Base-by-base conservation (phyloP, 2,329 filamentous ascomycete species). In the Ceratocystis albifundus region DNA sequence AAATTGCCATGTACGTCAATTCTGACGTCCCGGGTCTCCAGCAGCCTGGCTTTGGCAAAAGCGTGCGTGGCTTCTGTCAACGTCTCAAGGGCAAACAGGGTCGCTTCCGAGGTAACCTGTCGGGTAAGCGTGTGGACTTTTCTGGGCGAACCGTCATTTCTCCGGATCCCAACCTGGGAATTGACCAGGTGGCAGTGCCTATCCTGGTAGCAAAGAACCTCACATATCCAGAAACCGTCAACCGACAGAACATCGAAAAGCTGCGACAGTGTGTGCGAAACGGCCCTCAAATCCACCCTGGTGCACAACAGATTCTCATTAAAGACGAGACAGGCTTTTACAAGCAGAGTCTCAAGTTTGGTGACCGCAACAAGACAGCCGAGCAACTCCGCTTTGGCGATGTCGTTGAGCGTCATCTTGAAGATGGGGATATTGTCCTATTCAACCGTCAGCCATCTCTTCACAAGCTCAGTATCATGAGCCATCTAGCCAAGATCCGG, bases 381-480 rank as follows among this genome's bases (percentile, higher is more conserved):
- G 83, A 86, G 30, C 80, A 89, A 57, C 81, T 99, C 25, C 81
- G 85, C 62, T 83, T 89, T 71, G 94, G 94, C 15, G 94, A 99
- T 74, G 80, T 93, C 45, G 93, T 99, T 4, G 92, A 99, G 74
- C 87, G 94, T 36, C 94, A 99, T 77, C 82, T 99, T 1, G 90
- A 96, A 74, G 93, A 99, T 72, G 89, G 90, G 62, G 94, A 99
- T 74, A 88, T 97, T 70, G 93, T 97, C 1, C 84, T 99, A 0
- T 99, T 99, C 82, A 99, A 99, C 74, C 90, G 94, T 69, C 94
- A 99, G 73, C 94, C 94, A 0, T 99, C 94, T 1, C 83, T 99
- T 7, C 94, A 99, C 81, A 99, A 97, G 76, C 88, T 99, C 70
- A 96, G 90, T 85, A 99, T 99, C 75, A 91, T 99, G 77, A 93